phyloP scores from a whole-genome alignment of 2,329 filamentous ascomycete species.

The Fusarium algeriense region DNA sequence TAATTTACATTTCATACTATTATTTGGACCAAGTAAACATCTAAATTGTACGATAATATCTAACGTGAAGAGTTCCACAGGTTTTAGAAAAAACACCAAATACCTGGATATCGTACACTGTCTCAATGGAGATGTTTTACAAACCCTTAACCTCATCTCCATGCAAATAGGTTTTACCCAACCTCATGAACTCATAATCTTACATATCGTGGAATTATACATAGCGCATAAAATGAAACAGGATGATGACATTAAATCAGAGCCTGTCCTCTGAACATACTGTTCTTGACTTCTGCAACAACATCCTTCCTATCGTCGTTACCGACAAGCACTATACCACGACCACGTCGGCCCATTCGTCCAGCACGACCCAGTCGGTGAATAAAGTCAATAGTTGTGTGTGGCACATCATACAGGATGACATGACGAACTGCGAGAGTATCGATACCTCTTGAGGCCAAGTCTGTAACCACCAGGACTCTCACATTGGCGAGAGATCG shows the following conservation, averaged over 20 bases:
- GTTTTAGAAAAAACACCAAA: not conserved
- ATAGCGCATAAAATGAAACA: slow-evolving; percentile 18
- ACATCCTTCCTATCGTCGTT: slow-evolving; percentile 91
- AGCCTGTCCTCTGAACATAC: slow-evolving; percentile 85
- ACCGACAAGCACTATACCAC: slow-evolving; percentile 90
- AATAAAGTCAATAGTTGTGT: slow-evolving; percentile 98
- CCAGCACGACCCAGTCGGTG: slow-evolving; percentile 93
- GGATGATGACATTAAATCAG: slow-evolving; percentile 67
- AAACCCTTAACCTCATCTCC: slow-evolving; percentile 6
- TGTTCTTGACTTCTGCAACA: slow-evolving; percentile 90
- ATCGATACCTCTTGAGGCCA: slow-evolving; percentile 93
- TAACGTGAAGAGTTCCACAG: not conserved
- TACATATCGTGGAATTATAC: slow-evolving; percentile 41
- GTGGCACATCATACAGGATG: slow-evolving; percentile 96
- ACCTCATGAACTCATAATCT: slow-evolving; percentile 17
- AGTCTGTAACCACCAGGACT: slow-evolving; percentile 93
- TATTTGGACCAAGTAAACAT: not conserved
- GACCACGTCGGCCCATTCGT: slow-evolving; percentile 89
- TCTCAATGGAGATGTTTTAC: slow-evolving; percentile 28
- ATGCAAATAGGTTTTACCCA: slow-evolving; percentile 11
- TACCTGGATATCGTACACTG: slow-evolving; percentile 7
- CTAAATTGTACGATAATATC: not conserved
- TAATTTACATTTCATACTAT: not conserved
- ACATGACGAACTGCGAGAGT: slow-evolving; percentile 92
- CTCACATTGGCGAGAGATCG: slow-evolving; percentile 80